Evolutionary conservation across 2,329 filamentous ascomycete genomes (phyloP).

Genomic region (Talaromyces sp.): DNA sequence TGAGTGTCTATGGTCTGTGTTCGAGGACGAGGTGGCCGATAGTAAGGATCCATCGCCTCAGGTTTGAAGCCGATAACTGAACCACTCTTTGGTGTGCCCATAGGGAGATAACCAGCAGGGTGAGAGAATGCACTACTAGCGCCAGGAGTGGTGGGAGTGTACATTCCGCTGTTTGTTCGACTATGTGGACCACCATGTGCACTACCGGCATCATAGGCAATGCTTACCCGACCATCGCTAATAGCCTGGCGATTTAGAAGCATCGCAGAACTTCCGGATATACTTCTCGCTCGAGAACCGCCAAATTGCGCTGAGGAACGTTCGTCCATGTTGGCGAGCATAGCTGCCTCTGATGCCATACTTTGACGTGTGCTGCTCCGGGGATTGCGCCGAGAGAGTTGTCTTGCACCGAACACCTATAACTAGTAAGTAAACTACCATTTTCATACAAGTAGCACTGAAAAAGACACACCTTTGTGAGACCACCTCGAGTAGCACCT

Average conservation of each 20-base stretch:
- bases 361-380: constrained; percentile 66
- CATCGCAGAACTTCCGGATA: constrained; percentile 61
- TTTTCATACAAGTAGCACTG: not conserved
- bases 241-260: constrained; percentile 52
- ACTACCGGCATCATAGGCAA: constrained; percentile 53
- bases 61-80: constrained; percentile 38
- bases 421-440: not conserved
- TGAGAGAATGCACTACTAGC: constrained; percentile 71
- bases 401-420: constrained; percentile 80
- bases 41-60: constrained; percentile 71
- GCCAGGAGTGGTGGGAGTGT: constrained; percentile 69
- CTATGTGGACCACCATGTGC: constrained; percentile 47
- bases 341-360: constrained; percentile 76
- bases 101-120: constrained; percentile 53
- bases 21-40: constrained; percentile 74
- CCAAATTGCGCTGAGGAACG: constrained; percentile 56
- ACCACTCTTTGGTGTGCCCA: constrained; percentile 40
- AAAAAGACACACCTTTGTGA: constrained; percentile 66
- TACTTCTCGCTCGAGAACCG: constrained; percentile 54
- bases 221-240: constrained; percentile 48
- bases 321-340: constrained; percentile 67
- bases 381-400: constrained; percentile 70
- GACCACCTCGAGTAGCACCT: constrained; percentile 69
- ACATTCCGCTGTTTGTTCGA: constrained; percentile 57
- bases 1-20: constrained; percentile 55